These are phyloP conservation scores for Pythium sp. DNA, from an alignment of 352 stramenopile species.

Conservation along the genomic window DNA sequence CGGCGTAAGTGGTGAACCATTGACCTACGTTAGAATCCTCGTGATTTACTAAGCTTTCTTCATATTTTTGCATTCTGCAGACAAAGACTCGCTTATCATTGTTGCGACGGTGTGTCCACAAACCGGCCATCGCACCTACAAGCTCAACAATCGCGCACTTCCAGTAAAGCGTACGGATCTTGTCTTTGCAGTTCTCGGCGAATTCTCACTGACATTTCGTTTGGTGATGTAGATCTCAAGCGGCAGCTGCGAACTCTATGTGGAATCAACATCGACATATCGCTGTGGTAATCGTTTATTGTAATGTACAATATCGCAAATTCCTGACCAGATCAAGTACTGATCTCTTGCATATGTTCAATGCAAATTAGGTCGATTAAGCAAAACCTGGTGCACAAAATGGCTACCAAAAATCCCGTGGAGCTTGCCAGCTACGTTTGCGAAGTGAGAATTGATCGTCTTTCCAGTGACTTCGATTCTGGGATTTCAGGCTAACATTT, in stretches of 20 bases:
- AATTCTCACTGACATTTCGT: not conserved
- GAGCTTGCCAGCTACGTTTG: conserved; percentile 38
- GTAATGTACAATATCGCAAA: not conserved
- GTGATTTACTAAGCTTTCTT: not conserved
- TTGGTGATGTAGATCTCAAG: conserved; percentile 30
- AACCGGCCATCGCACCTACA: conserved; percentile 30
- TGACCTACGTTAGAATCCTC: not conserved
- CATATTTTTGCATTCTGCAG: not conserved
- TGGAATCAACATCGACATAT: conserved; percentile 43
- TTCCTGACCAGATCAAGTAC: not conserved
- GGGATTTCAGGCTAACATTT: not conserved
- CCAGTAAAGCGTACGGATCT: conserved; percentile 32
- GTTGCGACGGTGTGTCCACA: conserved; percentile 26
- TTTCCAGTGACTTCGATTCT: not conserved
- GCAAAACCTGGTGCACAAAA: conserved; percentile 35
- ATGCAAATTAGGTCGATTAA: conserved; percentile 27
- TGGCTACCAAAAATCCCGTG: conserved; percentile 18
- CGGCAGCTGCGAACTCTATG: conserved; percentile 32
- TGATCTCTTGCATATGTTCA: not conserved
- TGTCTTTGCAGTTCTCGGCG: not conserved
- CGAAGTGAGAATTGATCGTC: conserved; percentile 21
- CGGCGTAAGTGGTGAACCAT: conserved; percentile 15
- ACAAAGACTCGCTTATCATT: conserved; percentile 20
- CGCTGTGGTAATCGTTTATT: conserved; percentile 25
- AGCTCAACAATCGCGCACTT: conserved; percentile 34